Base-by-base conservation (phyloP, 176 grass and related monocot species). In the Thinopyrum elongatum region DNA sequence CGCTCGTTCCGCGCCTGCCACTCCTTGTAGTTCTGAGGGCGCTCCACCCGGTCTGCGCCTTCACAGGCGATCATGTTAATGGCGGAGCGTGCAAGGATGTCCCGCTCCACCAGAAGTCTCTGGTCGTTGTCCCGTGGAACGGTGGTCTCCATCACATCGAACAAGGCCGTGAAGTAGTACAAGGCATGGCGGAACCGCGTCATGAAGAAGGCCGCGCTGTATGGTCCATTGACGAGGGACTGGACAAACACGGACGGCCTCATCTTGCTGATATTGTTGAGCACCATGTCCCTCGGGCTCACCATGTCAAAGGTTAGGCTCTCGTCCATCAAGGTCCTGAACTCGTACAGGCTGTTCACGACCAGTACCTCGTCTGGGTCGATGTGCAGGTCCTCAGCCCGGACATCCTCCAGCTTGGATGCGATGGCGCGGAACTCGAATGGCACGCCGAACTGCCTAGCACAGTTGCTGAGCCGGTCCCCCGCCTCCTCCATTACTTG, bases 11-110 rank as follows among this genome's bases (percentile, higher is more conserved):
- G 71, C 41, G 83, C 74, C 82, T 89, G 84, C 90, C 90, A 92
- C 58, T 89, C 75, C 61, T 83, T 92, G 73, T 89, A 92, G 10
- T 62, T 92, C 67, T 92, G 60, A 10, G 75, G 76, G n/a, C 91
- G 88, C 51, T 83, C 66, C 80, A 83, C 79, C 21, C 87, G 51
- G 34, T 89, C 90, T 15, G 76, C 49, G 5, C 90, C 90, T 62
- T 92, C 87, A 15, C 90, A 92, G 6, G 90, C 76, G 8, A 92
- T 83, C 55, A 82, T 66, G 65, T 92, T 92, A 41, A 86, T 55
- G 7, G 78, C 83, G 29, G 19, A 42, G 39, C 68, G 69, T 14
- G 65, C 90, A 39, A 89, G 68, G 46, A 89, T 31, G 64, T 85
- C 72, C 30, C 73, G 73, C 70, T 92, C 90, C 6, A 92, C 64